These are phyloP conservation scores for Mucor piriformis DNA, from an alignment of 371 early-diverging fungal species.

Conservation along the genomic window DNA sequence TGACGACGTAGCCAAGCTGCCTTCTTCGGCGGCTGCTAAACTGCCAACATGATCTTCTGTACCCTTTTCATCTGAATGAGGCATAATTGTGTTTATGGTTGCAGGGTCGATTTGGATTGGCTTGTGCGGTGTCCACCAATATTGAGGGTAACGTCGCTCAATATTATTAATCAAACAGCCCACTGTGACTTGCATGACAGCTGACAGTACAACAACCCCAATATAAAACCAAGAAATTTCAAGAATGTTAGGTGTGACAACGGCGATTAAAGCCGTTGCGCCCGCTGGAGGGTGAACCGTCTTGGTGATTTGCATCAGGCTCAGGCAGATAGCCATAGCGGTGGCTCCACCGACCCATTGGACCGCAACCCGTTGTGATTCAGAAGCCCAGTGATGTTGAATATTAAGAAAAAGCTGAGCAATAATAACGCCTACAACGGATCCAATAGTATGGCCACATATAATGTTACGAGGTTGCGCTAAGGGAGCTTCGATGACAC, in stretches of 20 bases:
- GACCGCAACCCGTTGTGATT: constrained; percentile 33
- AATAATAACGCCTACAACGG: constrained; percentile 66
- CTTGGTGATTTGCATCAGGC: constrained; percentile 68
- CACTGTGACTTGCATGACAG: constrained; percentile 55
- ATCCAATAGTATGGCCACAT: constrained; percentile 65
- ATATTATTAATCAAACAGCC: constrained; percentile 73
- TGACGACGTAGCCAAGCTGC: neutral
- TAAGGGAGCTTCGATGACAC: constrained; percentile 71
- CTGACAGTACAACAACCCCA: constrained; percentile 56
- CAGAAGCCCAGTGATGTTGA: constrained; percentile 31
- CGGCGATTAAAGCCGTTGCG: constrained; percentile 73
- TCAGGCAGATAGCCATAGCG: constrained; percentile 68
- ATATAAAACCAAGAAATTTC: constrained; percentile 66
- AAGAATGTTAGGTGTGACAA: constrained; percentile 41
- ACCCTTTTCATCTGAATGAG: neutral
- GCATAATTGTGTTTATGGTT: constrained; percentile 5
- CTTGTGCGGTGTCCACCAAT: constrained; percentile 60
- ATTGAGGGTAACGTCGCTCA: constrained; percentile 65
- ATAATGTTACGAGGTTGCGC: constrained; percentile 75
- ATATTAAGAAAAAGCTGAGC: constrained; percentile 58
- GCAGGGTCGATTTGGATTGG: constrained; percentile 19
- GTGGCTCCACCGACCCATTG: constrained; percentile 73
- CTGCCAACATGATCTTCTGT: constrained; percentile 5
- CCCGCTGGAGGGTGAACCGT: constrained; percentile 78
- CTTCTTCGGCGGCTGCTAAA: constrained; percentile 11